Base-by-base conservation (phyloP, 768 basidiomycete genomes). In the Kwoniella pini region DNA sequence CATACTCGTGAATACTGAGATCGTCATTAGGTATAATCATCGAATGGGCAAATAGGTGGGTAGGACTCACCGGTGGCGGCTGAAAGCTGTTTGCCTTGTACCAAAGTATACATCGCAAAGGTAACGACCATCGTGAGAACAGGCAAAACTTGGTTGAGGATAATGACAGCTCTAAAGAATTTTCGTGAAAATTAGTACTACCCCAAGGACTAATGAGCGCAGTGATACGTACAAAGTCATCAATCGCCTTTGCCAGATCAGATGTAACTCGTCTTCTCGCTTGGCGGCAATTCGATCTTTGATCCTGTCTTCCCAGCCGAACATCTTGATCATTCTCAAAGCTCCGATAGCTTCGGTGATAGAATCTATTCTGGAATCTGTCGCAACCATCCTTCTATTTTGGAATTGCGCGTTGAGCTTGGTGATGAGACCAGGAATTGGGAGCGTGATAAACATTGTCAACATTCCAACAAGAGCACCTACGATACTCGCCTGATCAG, bases 301-400 rank as follows among this genome's bases (percentile, higher is more conserved):
- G 69, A 87, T 82, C 46, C 83, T 65, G 11, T 63, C 82, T 58
- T 82, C 81, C 81, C 75, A 79, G 22, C 78, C 88, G 66, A 89
- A 88, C 40, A 88, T 78, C 75, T 89, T 88, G 70, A 88, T 80
- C 84, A 88, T 87, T 17, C 86, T 82, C 13, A 87, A 30, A 22
- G 62, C 62, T 22, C 62, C 62, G 36, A 63, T 57, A 38, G 74
- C 19, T 79, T 88, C 87, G 3, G 85, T 84, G 40, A 88, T 82
- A 4, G 79, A 79, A 68, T 86, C 84, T 2, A 88, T 83, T 22
- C 87, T 79, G 7, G 82, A 82, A 70, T 88, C 88, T 1, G 81
- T 83, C 77, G 80, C 84, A 51, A 83, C 80, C 81, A 87, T 83
- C 55, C 81, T 80, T 56, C 79, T 70, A n/a, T 70, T 71, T 66